Conservation (phyloP, 352 stramenopile genomes). For the Globisporangium nagaii region DNA sequence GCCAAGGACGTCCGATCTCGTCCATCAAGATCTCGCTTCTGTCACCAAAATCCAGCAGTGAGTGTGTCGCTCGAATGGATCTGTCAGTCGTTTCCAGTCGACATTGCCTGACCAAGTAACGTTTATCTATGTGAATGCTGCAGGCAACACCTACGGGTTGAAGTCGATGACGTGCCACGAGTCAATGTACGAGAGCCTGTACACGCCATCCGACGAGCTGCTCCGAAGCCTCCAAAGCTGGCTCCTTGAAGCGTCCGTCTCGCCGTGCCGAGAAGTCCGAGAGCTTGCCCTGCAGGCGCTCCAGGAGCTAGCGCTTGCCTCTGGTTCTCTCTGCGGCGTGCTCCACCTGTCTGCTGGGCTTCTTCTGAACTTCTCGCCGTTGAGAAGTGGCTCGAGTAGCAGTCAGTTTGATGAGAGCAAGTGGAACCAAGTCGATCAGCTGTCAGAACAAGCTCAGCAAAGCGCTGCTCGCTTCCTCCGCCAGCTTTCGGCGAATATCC, state of each 20-base stretch:
- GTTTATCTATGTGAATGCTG: too few relatives aligned
- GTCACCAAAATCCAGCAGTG: constrained; percentile 18
- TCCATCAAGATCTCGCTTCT: constrained; percentile 48
- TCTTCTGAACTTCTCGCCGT: constrained; percentile 40
- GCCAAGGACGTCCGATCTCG: constrained; percentile 24
- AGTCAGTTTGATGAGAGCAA: constrained; percentile 26
- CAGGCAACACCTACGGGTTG: constrained; percentile 46
- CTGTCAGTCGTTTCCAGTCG: too few relatives aligned
- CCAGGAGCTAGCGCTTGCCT: constrained; percentile 59
- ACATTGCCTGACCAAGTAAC: too few relatives aligned
- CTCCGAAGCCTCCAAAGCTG: constrained; percentile 63
- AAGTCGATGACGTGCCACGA: constrained; percentile 51
- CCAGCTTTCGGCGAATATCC: constrained; percentile 38
- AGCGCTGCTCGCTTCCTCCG: constrained; percentile 40
- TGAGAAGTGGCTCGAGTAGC: background rate
- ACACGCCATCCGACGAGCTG: constrained; percentile 47
- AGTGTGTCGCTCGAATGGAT: background rate
- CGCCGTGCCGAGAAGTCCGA: constrained; percentile 33
- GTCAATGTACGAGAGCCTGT: constrained; percentile 25
- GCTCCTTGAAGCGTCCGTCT: constrained; percentile 58
- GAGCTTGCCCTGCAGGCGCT: constrained; percentile 59
- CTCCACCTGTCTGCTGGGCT: constrained; percentile 61
- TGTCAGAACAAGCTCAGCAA: constrained; percentile 36
- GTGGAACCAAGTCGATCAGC: constrained; percentile 54
- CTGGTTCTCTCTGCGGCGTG: constrained; percentile 74